A percentile compares a stretch with the other conserved stretches of the same genome.
Conservation (phyloP, 2,329 filamentous ascomycete genomes). For the Sarocladium brachiariae region DNA sequence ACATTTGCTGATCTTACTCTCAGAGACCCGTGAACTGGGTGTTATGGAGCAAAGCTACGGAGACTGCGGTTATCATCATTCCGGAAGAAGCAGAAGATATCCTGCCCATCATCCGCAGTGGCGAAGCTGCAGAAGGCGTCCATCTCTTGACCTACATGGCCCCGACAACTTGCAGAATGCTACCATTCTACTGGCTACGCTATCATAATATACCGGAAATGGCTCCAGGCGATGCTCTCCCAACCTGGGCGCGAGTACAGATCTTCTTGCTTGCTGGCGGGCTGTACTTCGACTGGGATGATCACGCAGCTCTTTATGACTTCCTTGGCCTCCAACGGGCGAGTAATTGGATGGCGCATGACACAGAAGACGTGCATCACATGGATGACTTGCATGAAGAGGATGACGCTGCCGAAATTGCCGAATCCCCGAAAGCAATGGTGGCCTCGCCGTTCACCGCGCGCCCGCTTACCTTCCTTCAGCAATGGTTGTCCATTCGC, state of each 20-base stretch:
- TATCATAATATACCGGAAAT: slow-evolving; percentile 48
- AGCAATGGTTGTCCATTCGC: slow-evolving; percentile 49
- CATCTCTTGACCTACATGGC: slow-evolving; percentile 52
- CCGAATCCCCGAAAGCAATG: slow-evolving; percentile 9
- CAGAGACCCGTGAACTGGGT: slow-evolving; percentile 53
- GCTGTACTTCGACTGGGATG: slow-evolving; percentile 49
- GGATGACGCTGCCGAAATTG: slow-evolving; percentile 20
- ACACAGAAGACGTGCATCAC: slow-evolving; percentile 26
- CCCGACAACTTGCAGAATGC: slow-evolving; percentile 53
- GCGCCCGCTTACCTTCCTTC: slow-evolving; percentile 38
- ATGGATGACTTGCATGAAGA: slow-evolving; percentile 23
- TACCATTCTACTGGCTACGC: slow-evolving; percentile 47
- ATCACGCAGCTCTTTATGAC: slow-evolving; percentile 30
- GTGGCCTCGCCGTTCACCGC: neutral
- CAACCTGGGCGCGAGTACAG: slow-evolving; percentile 48
- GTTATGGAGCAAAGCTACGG: slow-evolving; percentile 41
- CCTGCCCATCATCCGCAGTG: slow-evolving; percentile 34
- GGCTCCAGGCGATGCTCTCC: slow-evolving; percentile 34
- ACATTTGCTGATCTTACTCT: no score
- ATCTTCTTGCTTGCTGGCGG: slow-evolving; percentile 54
- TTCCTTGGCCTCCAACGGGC: slow-evolving; percentile 36
- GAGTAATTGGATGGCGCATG: slow-evolving; percentile 35
- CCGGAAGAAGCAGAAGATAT: slow-evolving; percentile 56
- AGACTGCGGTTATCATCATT: slow-evolving; percentile 49
- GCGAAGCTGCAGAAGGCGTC: slow-evolving; percentile 16